These are phyloP conservation scores for Shiraia sp. DNA, from an alignment of 2,329 filamentous ascomycete species.

Conservation along the genomic window DNA sequence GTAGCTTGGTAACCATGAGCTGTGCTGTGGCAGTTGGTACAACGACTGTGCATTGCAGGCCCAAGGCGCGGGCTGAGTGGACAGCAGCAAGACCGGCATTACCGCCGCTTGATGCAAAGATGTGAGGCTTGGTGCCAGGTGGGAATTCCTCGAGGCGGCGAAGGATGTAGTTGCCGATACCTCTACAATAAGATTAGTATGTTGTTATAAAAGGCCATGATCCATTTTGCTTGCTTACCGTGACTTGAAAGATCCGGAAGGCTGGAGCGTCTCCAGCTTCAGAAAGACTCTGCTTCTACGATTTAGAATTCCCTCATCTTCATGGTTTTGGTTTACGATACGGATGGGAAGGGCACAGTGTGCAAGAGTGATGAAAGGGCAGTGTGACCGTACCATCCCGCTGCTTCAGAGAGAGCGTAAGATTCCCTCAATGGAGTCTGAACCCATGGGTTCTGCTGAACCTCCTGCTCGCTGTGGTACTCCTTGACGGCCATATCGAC, in stretches of 20 bases:
- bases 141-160: conserved; percentile 49
- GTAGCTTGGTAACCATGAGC: conserved; percentile 73
- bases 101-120: conserved; percentile 80
- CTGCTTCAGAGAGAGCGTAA: conserved; percentile 66
- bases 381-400: conserved; percentile 67
- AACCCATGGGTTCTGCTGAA: conserved; percentile 60
- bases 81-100: conserved; percentile 86
- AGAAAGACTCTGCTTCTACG: conserved; percentile 72
- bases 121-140: conserved; percentile 55
- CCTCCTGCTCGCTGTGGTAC: conserved; percentile 19
- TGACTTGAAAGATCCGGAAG: conserved; percentile 85
- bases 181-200: conserved; percentile 41
- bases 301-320: conserved; percentile 43
- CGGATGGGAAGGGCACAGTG: not conserved
- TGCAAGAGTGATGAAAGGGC: conserved; percentile 5
- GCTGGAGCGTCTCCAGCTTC: conserved; percentile 84
- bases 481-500: conserved; percentile 10
- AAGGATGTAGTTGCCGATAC: conserved; percentile 73
- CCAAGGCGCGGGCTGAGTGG: conserved; percentile 67
- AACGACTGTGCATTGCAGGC: conserved; percentile 72
- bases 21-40: conserved; percentile 68
- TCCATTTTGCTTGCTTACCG: conserved; percentile 29
- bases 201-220: not conserved
- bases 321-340: not conserved
- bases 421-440: conserved; percentile 73